phyloP scores from a whole-genome alignment of 1,284 basidiomycete species.

The Retiboletus fuscus region DNA sequence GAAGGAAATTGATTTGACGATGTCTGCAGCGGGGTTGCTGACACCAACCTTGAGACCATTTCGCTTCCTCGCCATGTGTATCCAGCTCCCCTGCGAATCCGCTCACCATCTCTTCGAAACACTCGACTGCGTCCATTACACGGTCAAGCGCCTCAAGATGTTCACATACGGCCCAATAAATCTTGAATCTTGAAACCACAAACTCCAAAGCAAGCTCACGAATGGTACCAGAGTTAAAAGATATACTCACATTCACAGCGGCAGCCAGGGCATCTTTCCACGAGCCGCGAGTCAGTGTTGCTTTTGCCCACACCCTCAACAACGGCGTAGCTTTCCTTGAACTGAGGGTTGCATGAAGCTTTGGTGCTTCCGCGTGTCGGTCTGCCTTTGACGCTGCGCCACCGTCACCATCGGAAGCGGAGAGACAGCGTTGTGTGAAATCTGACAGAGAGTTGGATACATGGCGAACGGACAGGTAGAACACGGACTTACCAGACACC shows the following conservation, averaged over 20 bases:
- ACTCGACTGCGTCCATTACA: conserved; percentile 13
- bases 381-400: no score
- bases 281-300: not conserved
- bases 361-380: not conserved
- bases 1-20: not conserved
- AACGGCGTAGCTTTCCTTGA: not conserved
- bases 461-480: not conserved
- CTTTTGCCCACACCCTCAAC: conserved; percentile 19
- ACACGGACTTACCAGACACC: conserved; percentile 1
- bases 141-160: conserved; percentile 2
- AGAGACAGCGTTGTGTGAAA: conserved; percentile 19
- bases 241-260: not conserved
- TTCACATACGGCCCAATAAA: conserved; percentile 16
- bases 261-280: conserved; percentile 12
- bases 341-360: not conserved
- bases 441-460: not conserved
- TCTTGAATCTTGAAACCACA: not conserved
- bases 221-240: not conserved
- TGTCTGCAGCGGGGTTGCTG: not conserved
- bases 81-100: not conserved
- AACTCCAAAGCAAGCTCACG: not conserved
- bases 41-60: not conserved
- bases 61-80: not conserved
- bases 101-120: conserved; percentile 3
- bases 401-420: not conserved